Percentiles rank a stretch among this genome's conserved stretches.
phyloP scores from a whole-genome alignment of 768 basidiomycete genomes.

The Tricholoma sp. region DNA sequence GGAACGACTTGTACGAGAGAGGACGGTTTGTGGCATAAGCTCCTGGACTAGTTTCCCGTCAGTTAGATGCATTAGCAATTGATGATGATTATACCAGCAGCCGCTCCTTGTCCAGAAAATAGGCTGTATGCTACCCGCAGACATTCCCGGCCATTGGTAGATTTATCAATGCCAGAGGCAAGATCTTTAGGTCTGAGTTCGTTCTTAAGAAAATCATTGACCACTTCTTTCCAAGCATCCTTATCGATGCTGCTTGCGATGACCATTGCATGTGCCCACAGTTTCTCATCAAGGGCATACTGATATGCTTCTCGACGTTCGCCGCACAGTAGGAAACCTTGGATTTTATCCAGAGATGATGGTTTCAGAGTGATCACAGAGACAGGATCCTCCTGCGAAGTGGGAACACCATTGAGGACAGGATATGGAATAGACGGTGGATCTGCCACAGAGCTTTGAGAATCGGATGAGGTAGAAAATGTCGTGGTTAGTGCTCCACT shows the following conservation, averaged over 20 bases:
- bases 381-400: conserved; percentile 45
- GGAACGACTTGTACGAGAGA: conserved; percentile 36
- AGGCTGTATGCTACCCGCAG: conserved; percentile 79
- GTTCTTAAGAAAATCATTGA: conserved; percentile 74
- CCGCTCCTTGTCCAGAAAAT: conserved; percentile 78
- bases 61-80: neutral
- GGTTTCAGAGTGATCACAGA: conserved; percentile 55
- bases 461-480: conserved; percentile 28
- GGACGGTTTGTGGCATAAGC: conserved; percentile 53
- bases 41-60: conserved; percentile 56
- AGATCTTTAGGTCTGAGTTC: conserved; percentile 55
- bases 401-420: conserved; percentile 14
- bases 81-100: conserved; percentile 49
- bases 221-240: conserved; percentile 90
- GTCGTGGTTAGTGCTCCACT: conserved; percentile 13
- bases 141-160: conserved; percentile 58
- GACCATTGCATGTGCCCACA: conserved; percentile 96
- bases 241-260: conserved; percentile 92
- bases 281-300: conserved; percentile 79
- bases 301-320: conserved; percentile 83
- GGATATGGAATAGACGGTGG: conserved; percentile 16
- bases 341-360: conserved; percentile 70
- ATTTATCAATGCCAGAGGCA: conserved; percentile 10
- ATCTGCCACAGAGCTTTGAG: conserved; percentile 19
- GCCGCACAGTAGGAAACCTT: conserved; percentile 75